Percentiles rank a stretch among this genome's conserved stretches.
Conservation (phyloP, 2,329 filamentous ascomycete species). For the Colletotrichum cordylinicola region DNA sequence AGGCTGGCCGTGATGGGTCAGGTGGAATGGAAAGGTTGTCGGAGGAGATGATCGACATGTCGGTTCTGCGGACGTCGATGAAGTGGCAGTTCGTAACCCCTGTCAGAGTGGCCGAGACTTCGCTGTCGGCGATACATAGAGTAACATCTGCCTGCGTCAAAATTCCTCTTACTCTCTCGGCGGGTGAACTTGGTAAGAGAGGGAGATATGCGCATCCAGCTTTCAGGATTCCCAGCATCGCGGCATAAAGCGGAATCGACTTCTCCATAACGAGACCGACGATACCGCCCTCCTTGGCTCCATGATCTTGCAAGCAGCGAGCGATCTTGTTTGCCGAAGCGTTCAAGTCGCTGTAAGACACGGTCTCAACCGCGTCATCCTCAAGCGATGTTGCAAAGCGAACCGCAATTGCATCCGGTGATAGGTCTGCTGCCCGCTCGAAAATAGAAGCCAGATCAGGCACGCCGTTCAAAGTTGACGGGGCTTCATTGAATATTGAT, state of each 20-base stretch:
- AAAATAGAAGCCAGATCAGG: conserved; percentile 59
- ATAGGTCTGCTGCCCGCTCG: conserved; percentile 52
- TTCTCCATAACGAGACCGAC: conserved; percentile 83
- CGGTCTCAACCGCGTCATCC: conserved; percentile 36
- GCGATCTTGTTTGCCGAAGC: conserved; percentile 60
- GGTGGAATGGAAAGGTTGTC: conserved; percentile 43
- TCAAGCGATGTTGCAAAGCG: conserved; percentile 63
- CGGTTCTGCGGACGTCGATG: conserved; percentile 38
- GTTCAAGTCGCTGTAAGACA: conserved; percentile 74
- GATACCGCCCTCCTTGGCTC: conserved; percentile 57
- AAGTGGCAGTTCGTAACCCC: conserved; percentile 24
- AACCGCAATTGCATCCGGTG: conserved; percentile 65
- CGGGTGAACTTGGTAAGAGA: conserved; percentile 74
- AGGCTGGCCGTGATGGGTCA: conserved; percentile 64
- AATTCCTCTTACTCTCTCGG: conserved; percentile 64
- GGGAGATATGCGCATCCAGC: conserved; percentile 82
- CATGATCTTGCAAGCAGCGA: conserved; percentile 51
- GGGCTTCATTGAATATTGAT: conserved; percentile 55
- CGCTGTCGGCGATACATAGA: conserved; percentile 48
- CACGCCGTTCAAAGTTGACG: conserved; percentile 34
- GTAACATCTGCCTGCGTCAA: conserved; percentile 62
- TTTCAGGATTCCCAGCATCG: conserved; percentile 78
- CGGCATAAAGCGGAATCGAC: conserved; percentile 72
- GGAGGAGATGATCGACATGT: conserved; percentile 32
- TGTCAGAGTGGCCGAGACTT: conserved; percentile 23